Percentiles rank a stretch among this genome's conserved stretches.
phyloP scores from a whole-genome alignment of 2,329 filamentous ascomycete species.

The Aspergillus clavatus region DNA sequence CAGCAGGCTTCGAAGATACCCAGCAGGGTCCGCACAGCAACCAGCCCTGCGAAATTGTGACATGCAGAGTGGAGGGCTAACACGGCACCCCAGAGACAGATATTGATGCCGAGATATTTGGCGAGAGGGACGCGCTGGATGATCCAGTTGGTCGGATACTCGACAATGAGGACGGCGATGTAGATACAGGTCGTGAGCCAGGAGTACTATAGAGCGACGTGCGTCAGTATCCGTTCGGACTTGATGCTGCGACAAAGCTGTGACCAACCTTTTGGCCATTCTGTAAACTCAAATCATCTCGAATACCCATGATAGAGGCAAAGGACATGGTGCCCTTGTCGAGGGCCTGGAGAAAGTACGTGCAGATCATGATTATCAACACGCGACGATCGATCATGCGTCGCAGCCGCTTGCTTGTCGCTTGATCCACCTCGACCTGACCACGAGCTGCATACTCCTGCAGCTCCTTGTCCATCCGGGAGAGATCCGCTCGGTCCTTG shows the following conservation, averaged over 20 bases:
- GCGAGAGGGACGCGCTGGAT: slow-evolving; percentile 62
- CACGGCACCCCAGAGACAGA: slow-evolving; percentile 59
- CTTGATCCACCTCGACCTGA: slow-evolving; percentile 54
- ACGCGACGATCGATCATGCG: slow-evolving; percentile 63
- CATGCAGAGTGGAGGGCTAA: slow-evolving; percentile 60
- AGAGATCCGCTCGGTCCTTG: slow-evolving; percentile 53
- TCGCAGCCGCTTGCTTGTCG: slow-evolving; percentile 58
- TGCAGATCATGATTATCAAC: slow-evolving; percentile 65
- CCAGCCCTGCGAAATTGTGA: slow-evolving; percentile 55
- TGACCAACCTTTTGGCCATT: slow-evolving; percentile 29
- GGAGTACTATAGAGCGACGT: slow-evolving; percentile 50
- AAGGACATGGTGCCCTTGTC: slow-evolving; percentile 42
- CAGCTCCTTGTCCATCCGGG: slow-evolving; percentile 64
- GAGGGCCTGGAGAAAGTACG: slow-evolving; percentile 63
- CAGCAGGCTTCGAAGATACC: slow-evolving; percentile 68
- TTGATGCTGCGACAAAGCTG: too few species aligned
- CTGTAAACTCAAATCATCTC: slow-evolving; percentile 46
- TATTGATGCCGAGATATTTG: slow-evolving; percentile 61
- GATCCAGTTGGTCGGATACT: slow-evolving; percentile 66
- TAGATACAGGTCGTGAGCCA: slow-evolving; percentile 74
- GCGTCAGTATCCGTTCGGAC: background rate
- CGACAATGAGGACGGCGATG: slow-evolving; percentile 64
- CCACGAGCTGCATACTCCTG: slow-evolving; percentile 61
- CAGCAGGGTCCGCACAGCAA: slow-evolving; percentile 60
- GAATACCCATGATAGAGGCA: slow-evolving; percentile 40